phyloP scores from a whole-genome alignment of 805 yeast species.

The Zygosaccharomyces lentus region DNA sequence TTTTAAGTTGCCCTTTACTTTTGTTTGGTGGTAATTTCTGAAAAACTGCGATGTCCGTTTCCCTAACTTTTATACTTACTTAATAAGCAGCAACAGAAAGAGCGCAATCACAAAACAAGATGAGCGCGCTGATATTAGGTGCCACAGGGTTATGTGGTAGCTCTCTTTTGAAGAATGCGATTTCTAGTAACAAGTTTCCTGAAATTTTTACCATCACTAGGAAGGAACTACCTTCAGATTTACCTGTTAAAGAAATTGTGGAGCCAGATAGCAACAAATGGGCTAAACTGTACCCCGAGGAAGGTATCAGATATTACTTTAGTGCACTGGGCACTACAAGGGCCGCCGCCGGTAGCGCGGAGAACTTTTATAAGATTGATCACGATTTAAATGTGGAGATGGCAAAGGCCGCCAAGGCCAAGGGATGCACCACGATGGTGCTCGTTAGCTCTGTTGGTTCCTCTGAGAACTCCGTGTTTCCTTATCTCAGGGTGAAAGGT shows the following conservation, averaged over 20 bases:
- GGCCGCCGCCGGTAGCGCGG: constrained; percentile 67
- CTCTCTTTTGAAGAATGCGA: constrained; percentile 46
- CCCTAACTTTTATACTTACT: too few species aligned
- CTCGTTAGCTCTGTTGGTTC: constrained; percentile 70
- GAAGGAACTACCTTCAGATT: constrained; percentile 36
- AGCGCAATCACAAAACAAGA: constrained; percentile 1
- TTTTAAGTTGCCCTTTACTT: neutral
- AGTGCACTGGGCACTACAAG: constrained; percentile 75
- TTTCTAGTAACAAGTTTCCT: constrained; percentile 35
- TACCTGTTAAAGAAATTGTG: constrained; percentile 36
- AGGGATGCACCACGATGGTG: constrained; percentile 64
- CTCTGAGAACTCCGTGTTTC: constrained; percentile 47
- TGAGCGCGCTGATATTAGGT: constrained; percentile 49
- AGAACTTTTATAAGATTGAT: constrained; percentile 66
- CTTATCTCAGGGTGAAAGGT: constrained; percentile 69
- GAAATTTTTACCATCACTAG: constrained; percentile 51
- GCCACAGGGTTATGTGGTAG: constrained; percentile 78
- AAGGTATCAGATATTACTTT: constrained; percentile 44
- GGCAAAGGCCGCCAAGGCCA: constrained; percentile 68
- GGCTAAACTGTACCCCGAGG: constrained; percentile 39
- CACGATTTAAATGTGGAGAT: constrained; percentile 63
- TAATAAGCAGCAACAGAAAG: too few species aligned
- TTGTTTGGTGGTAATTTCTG: neutral
- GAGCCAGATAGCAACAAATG: constrained; percentile 49
- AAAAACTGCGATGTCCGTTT: neutral